A percentile compares a stretch with the other conserved stretches of the same genome.
Conservation (phyloP, 2,329 filamentous ascomycete genomes). For the Nemania abortiva region DNA sequence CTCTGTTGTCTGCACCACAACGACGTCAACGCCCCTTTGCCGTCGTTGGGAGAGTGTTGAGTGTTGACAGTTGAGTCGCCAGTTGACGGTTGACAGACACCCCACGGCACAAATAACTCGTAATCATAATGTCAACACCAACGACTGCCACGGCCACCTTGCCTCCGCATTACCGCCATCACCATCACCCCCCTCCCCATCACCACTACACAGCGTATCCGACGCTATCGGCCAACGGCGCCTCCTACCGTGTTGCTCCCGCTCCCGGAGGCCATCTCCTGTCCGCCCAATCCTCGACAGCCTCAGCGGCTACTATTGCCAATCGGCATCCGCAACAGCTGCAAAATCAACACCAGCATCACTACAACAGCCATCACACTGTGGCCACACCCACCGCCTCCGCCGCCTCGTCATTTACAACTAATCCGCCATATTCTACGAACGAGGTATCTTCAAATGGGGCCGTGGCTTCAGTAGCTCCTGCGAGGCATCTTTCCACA, state of each 20-base stretch:
- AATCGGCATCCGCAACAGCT: constrained; percentile 43
- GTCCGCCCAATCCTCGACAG: constrained; percentile 55
- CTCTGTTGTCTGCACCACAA: no score
- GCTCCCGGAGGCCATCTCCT: constrained; percentile 52
- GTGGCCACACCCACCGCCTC: constrained; percentile 14
- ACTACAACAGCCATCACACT: constrained; percentile 13
- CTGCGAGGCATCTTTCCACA: constrained; percentile 49
- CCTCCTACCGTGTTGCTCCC: constrained; percentile 58
- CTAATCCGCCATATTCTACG: constrained; percentile 43
- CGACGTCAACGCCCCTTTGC: no score
- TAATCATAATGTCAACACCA: constrained; percentile 78
- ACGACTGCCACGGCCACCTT: constrained; percentile 81
- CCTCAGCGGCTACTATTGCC: constrained; percentile 50
- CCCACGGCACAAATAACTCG: constrained; percentile 32
- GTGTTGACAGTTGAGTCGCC: neutral
- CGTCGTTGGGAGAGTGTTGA: no score
- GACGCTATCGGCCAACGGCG: constrained; percentile 42
- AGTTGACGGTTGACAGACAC: constrained; percentile 19
- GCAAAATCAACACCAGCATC: constrained; percentile 38
- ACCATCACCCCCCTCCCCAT: constrained; percentile 70
- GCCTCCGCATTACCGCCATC: constrained; percentile 73
- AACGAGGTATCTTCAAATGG: constrained; percentile 53
- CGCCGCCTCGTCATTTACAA: constrained; percentile 49
- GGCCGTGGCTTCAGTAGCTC: constrained; percentile 51
- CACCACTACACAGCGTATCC: constrained; percentile 61